Evolutionary conservation across 768 basidiomycete genomes (phyloP), one percentile per base, ranked within the genome.

Genomic region (Tulasnella calospora): DNA sequence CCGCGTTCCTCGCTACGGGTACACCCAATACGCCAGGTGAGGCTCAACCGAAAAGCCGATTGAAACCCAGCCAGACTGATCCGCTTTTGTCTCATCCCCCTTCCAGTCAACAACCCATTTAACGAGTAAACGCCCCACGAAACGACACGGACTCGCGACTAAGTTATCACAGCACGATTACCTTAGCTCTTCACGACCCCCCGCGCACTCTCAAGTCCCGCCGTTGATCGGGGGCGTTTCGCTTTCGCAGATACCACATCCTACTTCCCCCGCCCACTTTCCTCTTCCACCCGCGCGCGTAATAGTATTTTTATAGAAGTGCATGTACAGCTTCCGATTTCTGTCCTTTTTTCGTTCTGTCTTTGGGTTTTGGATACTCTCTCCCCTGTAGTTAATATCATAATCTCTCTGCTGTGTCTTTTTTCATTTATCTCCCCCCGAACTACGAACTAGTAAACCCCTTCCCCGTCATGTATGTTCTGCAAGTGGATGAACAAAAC

Each of bases 1-100:
- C 79, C 27, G 72, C 74, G 36, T 84, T 79, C 51, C 70, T 84
- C 75, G 78, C 80, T 61, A 82, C 82, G 1, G 83, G 83, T 19
- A 80, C 51, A 76, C 81, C 82, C 15, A 78, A 82, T 36, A 83
- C 83, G 23, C 82, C 83, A 30, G 83, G 61, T 67, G 27, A 27
- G 61, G 23, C 33, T 67, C 61, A 67, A 67, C 61, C 33, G 61
- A 67, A 67, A 67, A 27, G 61, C 61, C 30, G 61, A 67, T 67
- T 35, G 61, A 67, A 67, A 67, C 61, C 27, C 30, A 67, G 27
- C 61, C 12, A 23, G 33, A 44, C 44, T 44, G 51, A 51, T 51
- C 61, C 61, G 61, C 55, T 30, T 67, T 35, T 67, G 51, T 51
- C 51, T 67, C 27, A 30, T 33, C 61, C 33, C 61, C 30, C 33